A percentile compares a stretch with the other conserved stretches of the same genome.
phyloP scores from a whole-genome alignment of 495 filamentous ascomycete genomes.

The Poronia punctata region DNA sequence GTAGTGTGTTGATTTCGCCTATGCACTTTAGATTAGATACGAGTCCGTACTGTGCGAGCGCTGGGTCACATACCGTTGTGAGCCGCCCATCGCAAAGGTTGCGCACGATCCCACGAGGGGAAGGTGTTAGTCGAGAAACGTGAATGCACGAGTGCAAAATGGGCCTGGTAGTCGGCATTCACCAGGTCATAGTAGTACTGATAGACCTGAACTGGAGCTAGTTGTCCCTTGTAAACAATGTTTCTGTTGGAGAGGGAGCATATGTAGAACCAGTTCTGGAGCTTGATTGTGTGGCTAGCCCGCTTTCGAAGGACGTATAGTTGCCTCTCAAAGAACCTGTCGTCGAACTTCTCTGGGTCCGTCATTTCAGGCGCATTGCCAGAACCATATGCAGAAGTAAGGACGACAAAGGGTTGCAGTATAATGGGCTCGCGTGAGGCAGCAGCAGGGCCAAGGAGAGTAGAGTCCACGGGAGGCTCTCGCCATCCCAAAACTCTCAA shows the following conservation, averaged over 20 bases:
- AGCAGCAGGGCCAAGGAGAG: constrained; percentile 87
- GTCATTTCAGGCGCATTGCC: constrained; percentile 75
- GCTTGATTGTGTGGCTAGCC: constrained; percentile 85
- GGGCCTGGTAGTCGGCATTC: constrained; percentile 93
- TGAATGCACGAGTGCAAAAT: constrained; percentile 96
- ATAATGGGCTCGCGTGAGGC: constrained; percentile 91
- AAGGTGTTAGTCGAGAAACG: constrained; percentile 99
- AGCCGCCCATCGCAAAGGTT: constrained; percentile 93
- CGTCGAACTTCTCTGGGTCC: constrained; percentile 75
- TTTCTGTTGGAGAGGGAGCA: constrained; percentile 98
- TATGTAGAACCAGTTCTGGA: constrained; percentile 98
- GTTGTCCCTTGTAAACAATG: constrained; percentile 98
- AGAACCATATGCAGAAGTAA: constrained; percentile 75
- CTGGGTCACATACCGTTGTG: constrained; percentile 69
- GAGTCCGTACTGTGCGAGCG: constrained; percentile 10
- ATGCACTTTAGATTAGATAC: no score
- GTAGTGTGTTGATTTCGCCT: constrained; percentile 94
- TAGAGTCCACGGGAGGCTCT: constrained; percentile 88
- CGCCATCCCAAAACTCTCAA: constrained; percentile 95
- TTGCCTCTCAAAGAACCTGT: constrained; percentile 82
- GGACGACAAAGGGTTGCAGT: constrained; percentile 91
- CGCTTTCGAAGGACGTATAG: constrained; percentile 93
- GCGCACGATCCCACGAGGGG: constrained; percentile 97
- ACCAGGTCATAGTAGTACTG: constrained; percentile 98
- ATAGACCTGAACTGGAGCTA: constrained; percentile 96